A percentile compares a stretch with the other conserved stretches of the same genome.
phyloP scores from a whole-genome alignment of 352 stramenopile species.

The Pythium vanterpoolii region DNA sequence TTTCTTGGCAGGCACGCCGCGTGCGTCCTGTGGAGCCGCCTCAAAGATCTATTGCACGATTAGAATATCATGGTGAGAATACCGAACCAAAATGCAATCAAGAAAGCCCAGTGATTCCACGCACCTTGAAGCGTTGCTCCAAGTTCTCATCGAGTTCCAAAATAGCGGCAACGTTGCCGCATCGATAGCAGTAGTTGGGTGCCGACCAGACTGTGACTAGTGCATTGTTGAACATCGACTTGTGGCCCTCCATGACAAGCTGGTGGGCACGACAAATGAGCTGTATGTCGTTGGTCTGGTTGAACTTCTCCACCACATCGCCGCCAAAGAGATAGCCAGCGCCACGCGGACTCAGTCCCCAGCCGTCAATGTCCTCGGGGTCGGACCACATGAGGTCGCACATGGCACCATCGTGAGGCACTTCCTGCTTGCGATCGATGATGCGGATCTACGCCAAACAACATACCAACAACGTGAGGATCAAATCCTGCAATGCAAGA shows the following conservation, averaged over 20 bases:
- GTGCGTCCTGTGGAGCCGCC: slow-evolving; percentile 94
- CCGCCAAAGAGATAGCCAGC: slow-evolving; percentile 92
- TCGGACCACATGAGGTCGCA: slow-evolving; percentile 98
- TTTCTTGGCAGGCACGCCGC: slow-evolving; percentile 97
- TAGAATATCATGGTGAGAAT: not conserved
- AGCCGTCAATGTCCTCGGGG: slow-evolving; percentile 93
- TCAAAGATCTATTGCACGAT: slow-evolving; percentile 92
- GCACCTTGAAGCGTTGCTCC: slow-evolving; percentile 85
- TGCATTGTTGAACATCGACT: slow-evolving; percentile 97
- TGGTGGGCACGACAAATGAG: slow-evolving; percentile 94
- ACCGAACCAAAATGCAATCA: not conserved
- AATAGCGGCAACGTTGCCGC: slow-evolving; percentile 98
- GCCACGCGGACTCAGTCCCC: slow-evolving; percentile 93
- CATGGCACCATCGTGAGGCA: slow-evolving; percentile 97
- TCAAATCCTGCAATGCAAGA: not conserved
- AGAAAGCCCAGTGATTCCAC: not conserved
- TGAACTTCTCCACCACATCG: slow-evolving; percentile 92
- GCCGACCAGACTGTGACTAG: slow-evolving; percentile 98
- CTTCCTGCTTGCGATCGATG: slow-evolving; percentile 94
- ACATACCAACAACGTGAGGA: not conserved
- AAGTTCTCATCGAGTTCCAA: slow-evolving; percentile 98
- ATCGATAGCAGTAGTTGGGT: slow-evolving; percentile 99
- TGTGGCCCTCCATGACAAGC: slow-evolving; percentile 92
- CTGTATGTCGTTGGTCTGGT: slow-evolving; percentile 91
- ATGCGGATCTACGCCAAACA: slow-evolving; percentile 73